These are phyloP conservation scores for Isabelozyma rhagii DNA, from an alignment of 805 yeast species.

Conservation along the genomic window DNA sequence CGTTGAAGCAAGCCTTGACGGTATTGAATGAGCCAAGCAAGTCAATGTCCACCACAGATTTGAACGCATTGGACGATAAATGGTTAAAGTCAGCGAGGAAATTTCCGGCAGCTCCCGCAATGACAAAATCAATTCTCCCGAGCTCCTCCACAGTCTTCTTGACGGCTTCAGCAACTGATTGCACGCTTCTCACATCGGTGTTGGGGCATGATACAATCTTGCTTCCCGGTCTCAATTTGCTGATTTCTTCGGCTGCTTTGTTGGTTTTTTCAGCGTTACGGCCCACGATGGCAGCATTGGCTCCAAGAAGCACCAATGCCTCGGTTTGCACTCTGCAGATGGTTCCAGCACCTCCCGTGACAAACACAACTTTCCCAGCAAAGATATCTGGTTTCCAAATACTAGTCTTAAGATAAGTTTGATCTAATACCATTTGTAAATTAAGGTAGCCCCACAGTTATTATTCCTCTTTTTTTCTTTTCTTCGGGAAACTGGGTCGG, in stretches of 20 bases:
- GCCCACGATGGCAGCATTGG: conserved; percentile 82
- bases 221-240: conserved; percentile 49
- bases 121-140: conserved; percentile 42
- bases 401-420: conserved; percentile 24
- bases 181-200: conserved; percentile 72
- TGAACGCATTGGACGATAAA: conserved; percentile 40
- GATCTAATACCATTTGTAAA: conserved; percentile 1
- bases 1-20: conserved; percentile 36
- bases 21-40: conserved; percentile 41
- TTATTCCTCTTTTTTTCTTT: background rate
- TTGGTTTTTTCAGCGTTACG: conserved; percentile 65
- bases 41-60: conserved; percentile 37
- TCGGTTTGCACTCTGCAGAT: conserved; percentile 88
- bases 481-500: background rate
- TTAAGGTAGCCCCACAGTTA: background rate
- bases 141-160: conserved; percentile 47
- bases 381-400: conserved; percentile 60
- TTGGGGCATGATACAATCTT: conserved; percentile 66
- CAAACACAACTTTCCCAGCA: conserved; percentile 80
- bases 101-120: conserved; percentile 46
- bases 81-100: conserved; percentile 42
- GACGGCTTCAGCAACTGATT: conserved; percentile 59
- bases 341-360: conserved; percentile 95
- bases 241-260: conserved; percentile 62
- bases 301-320: conserved; percentile 81